phyloP scores from a whole-genome alignment of 2,329 filamentous ascomycete genomes.

The Epichloe elymi region DNA sequence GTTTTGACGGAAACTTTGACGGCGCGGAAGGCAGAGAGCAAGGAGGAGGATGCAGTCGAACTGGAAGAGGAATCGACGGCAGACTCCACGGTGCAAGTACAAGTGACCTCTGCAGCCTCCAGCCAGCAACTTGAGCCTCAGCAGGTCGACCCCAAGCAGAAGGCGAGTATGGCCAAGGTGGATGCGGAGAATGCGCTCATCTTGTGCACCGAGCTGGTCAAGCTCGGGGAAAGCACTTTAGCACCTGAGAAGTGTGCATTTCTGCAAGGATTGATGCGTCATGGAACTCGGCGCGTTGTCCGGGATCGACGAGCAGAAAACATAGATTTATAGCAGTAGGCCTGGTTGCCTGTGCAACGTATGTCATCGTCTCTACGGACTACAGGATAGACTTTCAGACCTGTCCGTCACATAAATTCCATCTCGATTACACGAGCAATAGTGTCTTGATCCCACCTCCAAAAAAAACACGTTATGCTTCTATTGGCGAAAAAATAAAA shows the following conservation, averaged over 20 bases:
- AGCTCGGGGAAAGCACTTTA: constrained; percentile 28
- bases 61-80: constrained; percentile 9
- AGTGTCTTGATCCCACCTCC: not conserved
- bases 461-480: not conserved
- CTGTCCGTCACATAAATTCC: no score
- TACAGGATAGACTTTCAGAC: no score
- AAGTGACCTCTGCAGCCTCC: not conserved
- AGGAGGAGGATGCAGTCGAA: constrained; percentile 3
- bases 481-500: not conserved
- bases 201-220: constrained; percentile 41
- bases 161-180: constrained; percentile 32
- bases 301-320: constrained; percentile 7
- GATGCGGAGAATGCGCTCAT: constrained; percentile 51
- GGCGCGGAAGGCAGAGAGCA: constrained; percentile 19
- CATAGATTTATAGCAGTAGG: not conserved
- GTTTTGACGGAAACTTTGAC: constrained; percentile 36
- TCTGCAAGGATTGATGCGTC: constrained; percentile 36
- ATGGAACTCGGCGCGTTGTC: constrained; percentile 34
- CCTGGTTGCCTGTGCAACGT: no score
- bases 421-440: not conserved
- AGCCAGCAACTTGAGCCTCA: constrained; percentile 32
- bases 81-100: constrained; percentile 12
- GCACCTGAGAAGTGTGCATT: constrained; percentile 23
- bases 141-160: constrained; percentile 29
- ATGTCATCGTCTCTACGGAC: no score